Base-by-base conservation (phyloP, 163 green algal species). In the Chlorella variabilis region DNA sequence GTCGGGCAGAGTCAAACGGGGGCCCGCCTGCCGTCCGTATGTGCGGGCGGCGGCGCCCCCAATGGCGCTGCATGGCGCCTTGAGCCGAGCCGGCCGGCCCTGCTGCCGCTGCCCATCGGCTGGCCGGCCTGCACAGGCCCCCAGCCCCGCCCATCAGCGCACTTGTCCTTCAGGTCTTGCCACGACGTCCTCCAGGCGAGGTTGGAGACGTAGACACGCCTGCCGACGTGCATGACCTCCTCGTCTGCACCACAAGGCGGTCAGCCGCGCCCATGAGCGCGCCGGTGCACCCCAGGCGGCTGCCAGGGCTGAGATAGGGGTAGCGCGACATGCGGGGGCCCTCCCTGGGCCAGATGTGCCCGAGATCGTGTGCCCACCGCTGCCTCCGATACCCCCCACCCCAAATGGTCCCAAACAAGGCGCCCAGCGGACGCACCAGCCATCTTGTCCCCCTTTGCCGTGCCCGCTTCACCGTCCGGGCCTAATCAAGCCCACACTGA, bases 111-210 rank as follows among this genome's bases (percentile, higher is more conserved):
- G n/a, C n/a, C n/a, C n/a, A n/a, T n/a, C n/a, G n/a, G n/a, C n/a
- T n/a, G n/a, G n/a, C n/a, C n/a, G n/a, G n/a, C n/a, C n/a, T n/a
- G n/a, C n/a, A n/a, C n/a, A n/a, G n/a, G n/a, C n/a, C n/a, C n/a
- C n/a, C n/a, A n/a, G n/a, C n/a, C n/a, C n/a, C n/a, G n/a, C n/a
- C 45, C 45, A 15, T 11, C 45, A 54, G 27, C 48, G 51, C 62
- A 82, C 77, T 71, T 61, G 76, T 87, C 79, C 67, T 89, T 86
- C 58, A 86, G 49, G 71, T 87, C 85, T 38, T 98, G 93, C 95
- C 95, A 98, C 27, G 86, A 93, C 2, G 95, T 98, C 39, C 90
- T 88, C 93, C 93, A 99, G 15, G 93, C 91, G 42, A 99, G 91
- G 91, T 99, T 99, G 80, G 66, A 80, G 29, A 90, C 85, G 79